phyloP scores from a whole-genome alignment of 768 basidiomycete genomes.

The Rhizopogon sp. region DNA sequence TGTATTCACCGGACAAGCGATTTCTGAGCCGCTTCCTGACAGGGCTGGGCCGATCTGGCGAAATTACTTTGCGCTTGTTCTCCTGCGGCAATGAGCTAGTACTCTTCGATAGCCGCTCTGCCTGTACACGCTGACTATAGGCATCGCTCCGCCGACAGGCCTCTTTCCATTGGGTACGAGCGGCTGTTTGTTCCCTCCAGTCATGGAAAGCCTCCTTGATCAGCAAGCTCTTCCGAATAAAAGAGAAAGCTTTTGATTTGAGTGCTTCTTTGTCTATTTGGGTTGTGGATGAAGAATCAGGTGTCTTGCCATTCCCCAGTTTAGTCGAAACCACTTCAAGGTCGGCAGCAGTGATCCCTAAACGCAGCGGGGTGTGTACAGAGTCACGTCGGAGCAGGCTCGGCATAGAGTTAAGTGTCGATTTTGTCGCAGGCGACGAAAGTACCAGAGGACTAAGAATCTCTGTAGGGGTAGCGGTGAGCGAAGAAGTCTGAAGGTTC shows the following conservation, averaged over 20 bases:
- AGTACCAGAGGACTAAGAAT: constrained; percentile 26
- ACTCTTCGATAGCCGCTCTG: constrained; percentile 27
- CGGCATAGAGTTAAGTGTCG: constrained; percentile 9
- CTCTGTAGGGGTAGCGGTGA: constrained; percentile 21
- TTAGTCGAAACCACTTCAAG: constrained; percentile 6
- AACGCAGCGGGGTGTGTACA: constrained; percentile 19
- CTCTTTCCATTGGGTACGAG: constrained; percentile 52
- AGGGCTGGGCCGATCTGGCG: constrained; percentile 14
- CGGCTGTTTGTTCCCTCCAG: constrained; percentile 44
- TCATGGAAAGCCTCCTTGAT: constrained; percentile 37
- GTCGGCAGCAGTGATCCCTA: constrained; percentile 7
- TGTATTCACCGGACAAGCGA: constrained; percentile 39
- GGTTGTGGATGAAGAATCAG: neutral
- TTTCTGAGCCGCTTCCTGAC: constrained; percentile 27
- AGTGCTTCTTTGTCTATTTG: constrained; percentile 19
- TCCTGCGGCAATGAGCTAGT: constrained; percentile 1
- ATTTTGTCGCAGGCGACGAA: constrained; percentile 18
- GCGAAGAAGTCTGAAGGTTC: constrained; percentile 19
- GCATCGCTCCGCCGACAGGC: constrained; percentile 56
- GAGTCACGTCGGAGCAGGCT: constrained; percentile 19
- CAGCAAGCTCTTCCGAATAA: constrained; percentile 33
- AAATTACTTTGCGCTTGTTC: constrained; percentile 22
- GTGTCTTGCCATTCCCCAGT: constrained; percentile 3
- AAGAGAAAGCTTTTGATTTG: constrained; percentile 37
- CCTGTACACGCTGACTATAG: constrained; percentile 50